phyloP scores from a whole-genome alignment of 495 filamentous ascomycete genomes.

The Xylaria telfairii region DNA sequence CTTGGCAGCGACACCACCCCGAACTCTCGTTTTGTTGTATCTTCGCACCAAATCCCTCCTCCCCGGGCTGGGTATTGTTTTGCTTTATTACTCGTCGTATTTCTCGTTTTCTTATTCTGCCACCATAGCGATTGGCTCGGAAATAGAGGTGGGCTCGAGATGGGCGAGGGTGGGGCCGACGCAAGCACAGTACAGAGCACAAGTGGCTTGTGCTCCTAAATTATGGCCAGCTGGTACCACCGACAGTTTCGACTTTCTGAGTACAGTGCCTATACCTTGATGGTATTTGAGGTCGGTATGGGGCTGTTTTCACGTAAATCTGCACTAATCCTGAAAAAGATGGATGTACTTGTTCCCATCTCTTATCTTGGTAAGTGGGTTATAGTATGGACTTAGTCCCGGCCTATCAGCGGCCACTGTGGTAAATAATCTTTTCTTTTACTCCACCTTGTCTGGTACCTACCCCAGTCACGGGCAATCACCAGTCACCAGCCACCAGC shows the following conservation, averaged over 20 bases:
- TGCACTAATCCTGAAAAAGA: slow-evolving; percentile 7
- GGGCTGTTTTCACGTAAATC: slow-evolving; percentile 3
- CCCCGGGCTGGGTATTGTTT: not conserved
- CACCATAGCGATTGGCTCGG: slow-evolving; percentile 13
- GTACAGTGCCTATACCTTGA: too few relatives aligned
- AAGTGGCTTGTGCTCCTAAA: slow-evolving; percentile 19
- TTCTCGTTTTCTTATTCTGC: not conserved
- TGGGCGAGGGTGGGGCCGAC: not conserved
- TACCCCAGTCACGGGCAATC: too few relatives aligned
- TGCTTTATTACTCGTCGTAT: not conserved
- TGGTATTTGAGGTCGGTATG: not conserved
- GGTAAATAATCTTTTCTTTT: slow-evolving; percentile 2
- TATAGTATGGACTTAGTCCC: not conserved
- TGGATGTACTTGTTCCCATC: slow-evolving; percentile 4
- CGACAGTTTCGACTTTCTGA: too few relatives aligned
- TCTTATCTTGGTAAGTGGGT: slow-evolving; percentile 3
- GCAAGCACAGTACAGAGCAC: slow-evolving; percentile 21
- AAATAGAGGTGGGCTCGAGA: slow-evolving; percentile 14
- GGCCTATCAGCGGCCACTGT: not conserved
- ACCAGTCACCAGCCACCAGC: slow-evolving; percentile 9
- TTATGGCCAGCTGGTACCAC: not conserved
- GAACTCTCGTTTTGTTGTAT: not conserved
- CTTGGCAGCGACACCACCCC: not conserved
- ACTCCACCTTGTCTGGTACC: not conserved
- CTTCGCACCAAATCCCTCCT: not conserved